Base-by-base conservation (phyloP, 495 filamentous ascomycete genomes). In the Aspergillus steynii region DNA sequence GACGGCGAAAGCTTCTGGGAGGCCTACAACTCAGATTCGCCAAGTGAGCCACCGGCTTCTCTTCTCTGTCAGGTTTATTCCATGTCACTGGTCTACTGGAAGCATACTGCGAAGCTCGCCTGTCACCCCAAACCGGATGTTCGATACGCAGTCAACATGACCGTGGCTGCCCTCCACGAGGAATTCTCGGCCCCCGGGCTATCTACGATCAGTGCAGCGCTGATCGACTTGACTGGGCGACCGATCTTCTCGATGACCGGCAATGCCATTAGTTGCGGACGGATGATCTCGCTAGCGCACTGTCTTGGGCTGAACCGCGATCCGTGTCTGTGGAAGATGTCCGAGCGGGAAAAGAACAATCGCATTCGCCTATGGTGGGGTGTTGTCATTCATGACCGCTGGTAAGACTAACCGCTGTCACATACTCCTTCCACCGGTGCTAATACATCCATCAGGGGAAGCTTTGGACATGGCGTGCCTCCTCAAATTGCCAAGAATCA, bases 41-140 rank as follows among this genome's bases (percentile, higher is more conserved):
- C 72, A 20, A 66, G 78, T 50, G 77, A 79, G 37, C 73, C 82
- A n/a, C 77, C 81, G 1, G 77, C 80, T 15, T 76, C 80, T 29
- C 66, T 85, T n/a, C 37, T 83, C n/a, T 83, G 80, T 54, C 78
- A 80, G 48, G 69, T 84, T 4, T 83, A 82, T 61, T 83, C 82
- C 6, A 80, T 80, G 70, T 81, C 80, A 9, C 61, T 82, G 2
- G 74, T 82, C 48, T 81, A 81, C 56, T 83, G 81, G 81, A 77
- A 78, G 47, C 75, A 77, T 53, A 78, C 73, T 0, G 75, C 74
- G 3, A 77, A 77, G 34, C 71, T 81, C 9, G 66, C 74, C 20
- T 74, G 68, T 47, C 80, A 80, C 53, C 79, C 79, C 2, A 77
- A 78, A 57, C 81, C 81, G 26, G 80, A 83, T 61, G 71, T 77